A percentile compares a stretch with the other conserved stretches of the same genome.
Conservation (phyloP, 257 asterid genomes). For the Echites panduratus region DNA sequence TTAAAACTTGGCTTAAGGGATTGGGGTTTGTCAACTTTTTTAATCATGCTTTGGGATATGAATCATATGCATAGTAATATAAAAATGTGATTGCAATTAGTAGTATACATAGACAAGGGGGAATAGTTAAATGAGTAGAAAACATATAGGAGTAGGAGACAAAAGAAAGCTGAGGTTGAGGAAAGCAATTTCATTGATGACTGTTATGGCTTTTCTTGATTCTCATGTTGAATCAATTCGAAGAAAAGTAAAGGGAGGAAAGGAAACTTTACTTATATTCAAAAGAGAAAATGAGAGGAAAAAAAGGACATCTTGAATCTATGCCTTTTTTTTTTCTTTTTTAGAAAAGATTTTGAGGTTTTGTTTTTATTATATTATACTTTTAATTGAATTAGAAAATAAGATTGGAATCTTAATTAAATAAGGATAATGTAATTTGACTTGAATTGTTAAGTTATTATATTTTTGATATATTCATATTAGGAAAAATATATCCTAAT, state of each 20-base stretch:
- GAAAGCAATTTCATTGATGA: neutral
- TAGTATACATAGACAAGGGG: neutral
- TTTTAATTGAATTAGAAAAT: no score
- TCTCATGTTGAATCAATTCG: neutral
- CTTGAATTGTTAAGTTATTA: no score
- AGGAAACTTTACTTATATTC: constrained; percentile 1
- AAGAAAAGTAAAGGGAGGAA: neutral
- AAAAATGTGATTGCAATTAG: neutral
- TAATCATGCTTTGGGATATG: neutral
- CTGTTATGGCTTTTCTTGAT: neutral
- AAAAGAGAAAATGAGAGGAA: neutral
- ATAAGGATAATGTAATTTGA: no score
- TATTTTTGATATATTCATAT: no score
- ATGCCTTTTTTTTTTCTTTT: no score
- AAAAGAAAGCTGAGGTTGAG: neutral
- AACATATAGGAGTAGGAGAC: neutral
- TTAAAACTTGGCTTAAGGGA: neutral
- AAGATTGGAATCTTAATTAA: no score
- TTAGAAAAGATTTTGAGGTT: neutral
- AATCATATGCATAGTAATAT: neutral
- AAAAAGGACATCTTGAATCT: neutral
- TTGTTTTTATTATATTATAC: no score
- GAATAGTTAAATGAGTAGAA: neutral
- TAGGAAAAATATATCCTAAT: no score
- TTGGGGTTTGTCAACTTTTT: neutral